Base-by-base conservation (phyloP, 306 rosid genomes). In the Sophora flavescens region DNA sequence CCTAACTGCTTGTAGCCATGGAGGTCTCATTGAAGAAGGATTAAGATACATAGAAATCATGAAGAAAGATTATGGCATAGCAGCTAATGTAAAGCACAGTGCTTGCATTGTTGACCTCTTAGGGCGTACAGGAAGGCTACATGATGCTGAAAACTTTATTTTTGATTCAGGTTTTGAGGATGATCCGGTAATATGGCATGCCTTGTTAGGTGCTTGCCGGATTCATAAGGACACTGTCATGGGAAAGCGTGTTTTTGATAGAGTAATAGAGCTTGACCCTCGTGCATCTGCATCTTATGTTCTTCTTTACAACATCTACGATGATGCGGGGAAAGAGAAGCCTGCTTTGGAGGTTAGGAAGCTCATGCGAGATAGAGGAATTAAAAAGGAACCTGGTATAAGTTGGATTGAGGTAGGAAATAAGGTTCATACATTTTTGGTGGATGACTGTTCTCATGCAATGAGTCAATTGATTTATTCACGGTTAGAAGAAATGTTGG, bases 351-450 rank as follows among this genome's bases (percentile, higher is more conserved):
- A 81, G 77, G 78, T 87, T 60, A 80, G 93, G 51, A 83, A 70
- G 66, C 78, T 87, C 70, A 87, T 89, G 86, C 82, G 74, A 76
- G 80, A 56, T 35, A 59, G 79, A 54, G 85, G 86, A 81, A 74
- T 87, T 65, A 89, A 85, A 82, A 89, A 89, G 85, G 91, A 89
- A 83, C 93, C 93, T 60, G 91, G 91, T 47, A 76, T 84, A 72
- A 89, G 89, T 73, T 89, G 93, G 93, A 89, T 89, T 45, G 77
- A 87, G 78, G 75, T 87, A 39, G 93, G 89, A 76, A 75, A 81
- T 51, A 72, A 65, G 65, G 85, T 80, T 78, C 86, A 89, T 65
- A 76, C 88, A 0, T 89, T 89, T 81, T 78, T 81, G 70, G 85
- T 57, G 16, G 84, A 88, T 54, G 89, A 89, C 81, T 39, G 28